phyloP scores from a whole-genome alignment of 192 early-diverging fungal genomes.

The Backusella parvicylindrica region DNA sequence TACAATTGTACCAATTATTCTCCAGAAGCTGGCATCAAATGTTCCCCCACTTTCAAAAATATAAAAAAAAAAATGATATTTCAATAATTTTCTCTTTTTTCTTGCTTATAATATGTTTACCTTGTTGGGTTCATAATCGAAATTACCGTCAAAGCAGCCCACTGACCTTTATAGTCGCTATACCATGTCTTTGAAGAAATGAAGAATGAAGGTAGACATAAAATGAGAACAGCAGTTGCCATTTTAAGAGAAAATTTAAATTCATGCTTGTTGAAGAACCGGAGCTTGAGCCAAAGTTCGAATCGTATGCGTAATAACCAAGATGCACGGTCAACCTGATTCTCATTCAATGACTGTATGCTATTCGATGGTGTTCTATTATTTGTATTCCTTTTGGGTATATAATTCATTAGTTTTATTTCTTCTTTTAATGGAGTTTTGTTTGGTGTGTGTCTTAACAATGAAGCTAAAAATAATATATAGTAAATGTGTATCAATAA shows the following conservation, averaged over 20 bases:
- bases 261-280: constrained; percentile 37
- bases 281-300: constrained; percentile 36
- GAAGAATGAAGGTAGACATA: constrained; percentile 41
- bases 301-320: constrained; percentile 30
- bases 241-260: constrained; percentile 52
- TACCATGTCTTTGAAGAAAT: constrained; percentile 23
- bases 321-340: neutral
- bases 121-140: constrained; percentile 34
- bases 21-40: constrained; percentile 36
- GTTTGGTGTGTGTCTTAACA: neutral
- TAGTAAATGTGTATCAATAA: neutral
- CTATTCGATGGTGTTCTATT: neutral
- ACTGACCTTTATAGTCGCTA: constrained; percentile 41
- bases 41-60: constrained; percentile 37
- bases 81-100: neutral
- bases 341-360: neutral
- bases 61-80: neutral
- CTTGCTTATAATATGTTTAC: neutral
- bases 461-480: neutral
- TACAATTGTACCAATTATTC: constrained; percentile 42
- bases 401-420: neutral
- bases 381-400: neutral
- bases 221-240: constrained; percentile 36
- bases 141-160: constrained; percentile 47
- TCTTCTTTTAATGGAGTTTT: neutral